Evolutionary conservation across 169 alveolate genomes (phyloP).

Genomic region (Plasmodium gonderi): DNA sequence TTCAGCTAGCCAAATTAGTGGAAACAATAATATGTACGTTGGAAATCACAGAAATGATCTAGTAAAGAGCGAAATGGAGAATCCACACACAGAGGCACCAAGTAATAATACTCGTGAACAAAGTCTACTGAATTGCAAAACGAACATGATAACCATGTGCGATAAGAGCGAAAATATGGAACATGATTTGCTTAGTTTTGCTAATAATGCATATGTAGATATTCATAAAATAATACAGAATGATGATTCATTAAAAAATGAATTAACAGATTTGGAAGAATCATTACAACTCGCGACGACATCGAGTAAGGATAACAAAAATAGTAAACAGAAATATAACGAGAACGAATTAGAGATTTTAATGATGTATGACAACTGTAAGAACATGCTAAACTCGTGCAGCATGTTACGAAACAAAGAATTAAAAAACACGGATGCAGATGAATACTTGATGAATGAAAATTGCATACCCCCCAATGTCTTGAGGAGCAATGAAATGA

Average conservation of each 20-base stretch:
- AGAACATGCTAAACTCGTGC: constrained; percentile 2
- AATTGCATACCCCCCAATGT: constrained; percentile 16
- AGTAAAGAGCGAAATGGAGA: background rate
- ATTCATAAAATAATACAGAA: constrained; percentile 57
- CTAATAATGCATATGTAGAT: constrained; percentile 48
- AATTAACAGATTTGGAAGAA: constrained; percentile 51
- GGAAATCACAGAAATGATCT: background rate
- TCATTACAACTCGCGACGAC: background rate
- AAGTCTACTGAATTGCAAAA: background rate
- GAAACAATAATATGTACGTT: background rate
- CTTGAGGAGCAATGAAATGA: constrained; percentile 5
- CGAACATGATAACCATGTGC: background rate
- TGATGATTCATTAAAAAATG: constrained; percentile 48
- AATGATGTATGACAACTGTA: constrained; percentile 34
- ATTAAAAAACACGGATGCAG: background rate
- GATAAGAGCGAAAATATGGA: constrained; percentile 22
- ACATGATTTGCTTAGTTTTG: constrained; percentile 25
- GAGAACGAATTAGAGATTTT: background rate
- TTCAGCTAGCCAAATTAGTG: too few species aligned
- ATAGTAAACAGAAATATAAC: background rate
- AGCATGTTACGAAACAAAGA: constrained; percentile 11
- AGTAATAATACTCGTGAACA: background rate
- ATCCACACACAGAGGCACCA: background rate
- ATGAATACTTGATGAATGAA: constrained; percentile 4
- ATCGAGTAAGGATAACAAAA: background rate